Evolutionary conservation across 495 filamentous ascomycete species (phyloP), one percentile per base, ranked within the genome.

Genomic region (Copromyces sp.): DNA sequence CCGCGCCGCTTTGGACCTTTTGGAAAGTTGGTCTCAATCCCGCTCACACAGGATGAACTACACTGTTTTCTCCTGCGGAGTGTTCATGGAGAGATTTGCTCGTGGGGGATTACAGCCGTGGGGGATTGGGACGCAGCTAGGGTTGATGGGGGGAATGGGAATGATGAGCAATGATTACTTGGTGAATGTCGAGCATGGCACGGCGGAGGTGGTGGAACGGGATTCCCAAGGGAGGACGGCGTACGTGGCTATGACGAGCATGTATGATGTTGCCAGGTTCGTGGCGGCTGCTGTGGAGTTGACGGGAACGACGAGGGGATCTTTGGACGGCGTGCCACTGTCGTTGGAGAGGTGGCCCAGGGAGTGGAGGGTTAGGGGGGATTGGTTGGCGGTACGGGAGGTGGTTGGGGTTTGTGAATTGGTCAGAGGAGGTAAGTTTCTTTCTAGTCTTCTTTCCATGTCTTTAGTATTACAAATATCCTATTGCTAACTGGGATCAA

Each of bases 11-110:
- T 82, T 89, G 17, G 82, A 84, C 24, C 80, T 85, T 6, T 85
- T 94, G 16, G 84, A 84, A 47, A 86, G 86, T 73, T 82, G 80
- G 79, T 81, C 83, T 12, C 78, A 78, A 24, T 84, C 82, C 35
- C 77, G 74, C 20, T 76, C 78, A 8, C 80, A 86, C 72, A 75
- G 78, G 32, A 89, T 93, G 82, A 81, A 87, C 53, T 91, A 84
- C 71, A 90, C 90, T 4, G 83, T 89, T 42, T 92, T 94, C 74
- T 86, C 87, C 2, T 94, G 91, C 77, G 91, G 91, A 42, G 77
- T 93, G n/a, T 89, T 93, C 75, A 93, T 92, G 82, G 91, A 94
- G 76, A 83, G 91, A 12, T 93, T 94, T 78, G 86, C 84, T 9
- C 88, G 87, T 12, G 91, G 91, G 4, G 53, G 53, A 9, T 81